A percentile compares a stretch with the other conserved stretches of the same genome.
Evolutionary conservation across 2,329 filamentous ascomycete genomes (phyloP).

Genomic region (Diaporthe sp.): DNA sequence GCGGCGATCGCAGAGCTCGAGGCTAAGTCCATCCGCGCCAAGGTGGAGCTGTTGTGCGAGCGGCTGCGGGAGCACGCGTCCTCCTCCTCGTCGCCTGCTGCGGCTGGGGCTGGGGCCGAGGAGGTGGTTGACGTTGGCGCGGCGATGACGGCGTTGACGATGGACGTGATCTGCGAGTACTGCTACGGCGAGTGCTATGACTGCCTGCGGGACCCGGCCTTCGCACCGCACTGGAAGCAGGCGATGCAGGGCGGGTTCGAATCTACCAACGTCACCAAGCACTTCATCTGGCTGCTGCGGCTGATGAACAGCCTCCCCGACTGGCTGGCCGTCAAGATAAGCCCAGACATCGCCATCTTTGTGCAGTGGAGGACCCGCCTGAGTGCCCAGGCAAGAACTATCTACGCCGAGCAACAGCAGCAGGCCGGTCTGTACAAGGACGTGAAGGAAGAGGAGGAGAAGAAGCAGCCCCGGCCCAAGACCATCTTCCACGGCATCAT

Average conservation of each 20-base stretch:
- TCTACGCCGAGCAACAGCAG: slow-evolving; percentile 16
- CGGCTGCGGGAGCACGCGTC: not conserved
- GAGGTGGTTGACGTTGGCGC: slow-evolving; percentile 2
- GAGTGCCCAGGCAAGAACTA: not conserved
- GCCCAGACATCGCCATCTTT: not conserved
- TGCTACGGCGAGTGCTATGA: slow-evolving; percentile 18
- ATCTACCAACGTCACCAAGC: slow-evolving; percentile 9
- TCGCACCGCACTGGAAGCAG: slow-evolving; percentile 34
- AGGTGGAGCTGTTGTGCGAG: not conserved
- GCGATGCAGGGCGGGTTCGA: slow-evolving; percentile 9
- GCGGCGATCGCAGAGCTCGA: slow-evolving; percentile 6
- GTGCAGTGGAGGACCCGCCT: not conserved
- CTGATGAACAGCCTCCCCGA: not conserved
- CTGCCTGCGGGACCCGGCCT: slow-evolving; percentile 41
- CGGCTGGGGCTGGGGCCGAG: not conserved
- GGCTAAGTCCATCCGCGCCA: not conserved
- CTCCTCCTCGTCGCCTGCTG: not conserved
- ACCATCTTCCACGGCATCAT: slow-evolving; percentile 25
- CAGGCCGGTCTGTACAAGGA: not conserved
- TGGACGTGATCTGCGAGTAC: slow-evolving; percentile 1
- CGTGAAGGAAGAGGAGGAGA: not conserved
- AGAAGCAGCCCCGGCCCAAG: not conserved
- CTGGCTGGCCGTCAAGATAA: slow-evolving; percentile 34
- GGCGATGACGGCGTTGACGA: slow-evolving; percentile 3
- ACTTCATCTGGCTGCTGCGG: slow-evolving; percentile 10